A percentile compares a stretch with the other conserved stretches of the same genome.
phyloP scores from a whole-genome alignment of 2,329 filamentous ascomycete genomes.

The Aspergillus proliferans region DNA sequence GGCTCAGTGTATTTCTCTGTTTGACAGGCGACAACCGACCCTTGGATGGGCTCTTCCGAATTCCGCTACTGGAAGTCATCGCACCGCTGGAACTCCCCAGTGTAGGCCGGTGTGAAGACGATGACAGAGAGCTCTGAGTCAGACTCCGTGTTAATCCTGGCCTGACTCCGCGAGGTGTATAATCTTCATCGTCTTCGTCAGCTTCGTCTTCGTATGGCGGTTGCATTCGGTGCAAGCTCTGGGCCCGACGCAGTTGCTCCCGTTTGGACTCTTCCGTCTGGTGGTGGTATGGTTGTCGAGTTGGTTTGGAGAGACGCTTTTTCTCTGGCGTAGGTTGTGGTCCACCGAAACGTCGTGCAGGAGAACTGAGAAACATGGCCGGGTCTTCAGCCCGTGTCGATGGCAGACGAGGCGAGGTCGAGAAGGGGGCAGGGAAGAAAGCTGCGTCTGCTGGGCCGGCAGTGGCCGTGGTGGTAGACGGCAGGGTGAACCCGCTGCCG shows the following conservation, averaged over 20 bases:
- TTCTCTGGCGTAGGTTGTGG: constrained; percentile 27
- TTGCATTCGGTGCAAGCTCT: constrained; percentile 22
- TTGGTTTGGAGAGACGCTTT: constrained; percentile 20
- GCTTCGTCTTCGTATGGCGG: constrained; percentile 25
- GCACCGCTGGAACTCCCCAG: constrained; percentile 24
- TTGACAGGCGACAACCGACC: constrained; percentile 40
- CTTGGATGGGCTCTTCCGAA: constrained; percentile 38
- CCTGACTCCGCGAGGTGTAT: constrained; percentile 26
- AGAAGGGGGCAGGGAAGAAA: constrained; percentile 39
- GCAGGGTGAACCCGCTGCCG: constrained; percentile 20
- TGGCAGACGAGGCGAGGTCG: constrained; percentile 39
- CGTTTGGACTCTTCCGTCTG: constrained; percentile 44
- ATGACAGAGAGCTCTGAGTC: constrained; percentile 33
- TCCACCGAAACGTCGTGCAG: constrained; percentile 41
- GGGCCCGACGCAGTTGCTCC: constrained; percentile 33
- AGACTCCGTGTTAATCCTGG: constrained; percentile 36
- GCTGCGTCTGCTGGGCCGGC: constrained; percentile 27
- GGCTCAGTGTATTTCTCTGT: constrained; percentile 23
- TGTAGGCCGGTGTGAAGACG: constrained; percentile 22
- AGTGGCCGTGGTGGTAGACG: constrained; percentile 10
- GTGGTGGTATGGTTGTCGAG: constrained; percentile 43
- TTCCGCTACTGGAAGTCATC: constrained; percentile 29
- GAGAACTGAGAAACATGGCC: constrained; percentile 44
- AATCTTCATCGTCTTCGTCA: constrained; percentile 22
- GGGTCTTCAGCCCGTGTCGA: constrained; percentile 39